Base-by-base conservation (phyloP, 2,329 filamentous ascomycete species). In the Mariannaea sp. region DNA sequence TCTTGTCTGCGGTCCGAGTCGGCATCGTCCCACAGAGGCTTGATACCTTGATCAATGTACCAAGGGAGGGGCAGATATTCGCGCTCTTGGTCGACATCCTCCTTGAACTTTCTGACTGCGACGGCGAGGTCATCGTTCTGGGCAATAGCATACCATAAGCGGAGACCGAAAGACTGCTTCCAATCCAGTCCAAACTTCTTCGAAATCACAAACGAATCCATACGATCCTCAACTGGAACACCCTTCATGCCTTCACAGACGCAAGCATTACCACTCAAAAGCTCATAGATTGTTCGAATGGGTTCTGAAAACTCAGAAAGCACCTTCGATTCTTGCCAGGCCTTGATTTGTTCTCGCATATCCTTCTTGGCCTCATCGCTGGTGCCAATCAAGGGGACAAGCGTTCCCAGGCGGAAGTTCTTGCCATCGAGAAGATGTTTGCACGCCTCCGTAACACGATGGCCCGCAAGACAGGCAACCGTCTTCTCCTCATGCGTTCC, bases 131-230 rank as follows among this genome's bases (percentile, higher is more conserved):
- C 81, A 38, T 92, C 88, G 32, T 85, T 79, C 27, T 82, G 77
- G 2, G 83, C 79, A 33, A 86, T 89, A 38, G 86, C 87, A 70
- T 96, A 99, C 89, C 92, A 97, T 2, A 99, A 78, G 36, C 92
- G 86, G 43, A 99, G 80, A 9, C 90, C 93, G 71, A 99, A 96
- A 1, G 92, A 87, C 68, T 96, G 92, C 70, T 90, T 87, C 94
- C 94, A 99, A 69, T 95, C 89, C 29, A 99, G 79, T 4, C 85
- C 85, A 69, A 97, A 99, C 40, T 87, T 86, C 64, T 89, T 82
- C 1, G 91, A 89, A 59, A 99, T 89, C 48, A 86, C 81, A 68
- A 99, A 96, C 0, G 87, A 87, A 12, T 86, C 82, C 32, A 88
- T 82, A 38, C 89, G 86, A 72, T 97, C 90, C 71, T 97, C 94